These are phyloP conservation scores for Colletotrichum incanum DNA, from an alignment of 2,329 filamentous ascomycete genomes.

Conservation along the genomic window DNA sequence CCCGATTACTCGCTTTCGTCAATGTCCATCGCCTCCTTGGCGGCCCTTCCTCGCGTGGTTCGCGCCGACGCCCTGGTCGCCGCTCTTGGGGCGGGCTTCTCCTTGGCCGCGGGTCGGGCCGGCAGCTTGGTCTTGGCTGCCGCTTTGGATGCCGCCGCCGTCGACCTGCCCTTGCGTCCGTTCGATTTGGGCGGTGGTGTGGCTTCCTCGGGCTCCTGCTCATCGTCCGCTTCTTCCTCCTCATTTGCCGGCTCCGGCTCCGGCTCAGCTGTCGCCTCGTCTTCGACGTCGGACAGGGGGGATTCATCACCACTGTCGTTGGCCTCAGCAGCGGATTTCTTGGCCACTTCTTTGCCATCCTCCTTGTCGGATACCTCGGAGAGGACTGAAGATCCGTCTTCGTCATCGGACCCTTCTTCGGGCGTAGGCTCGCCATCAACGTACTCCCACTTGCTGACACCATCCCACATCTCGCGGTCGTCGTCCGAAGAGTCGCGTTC, in stretches of 20 bases:
- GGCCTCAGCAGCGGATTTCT: conserved; percentile 37
- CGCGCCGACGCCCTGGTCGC: conserved; percentile 33
- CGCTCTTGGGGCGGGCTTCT: conserved; percentile 36
- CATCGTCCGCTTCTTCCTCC: conserved; percentile 44
- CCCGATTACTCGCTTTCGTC: conserved; percentile 48
- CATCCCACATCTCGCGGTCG: conserved; percentile 74
- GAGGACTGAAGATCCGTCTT: conserved; percentile 31
- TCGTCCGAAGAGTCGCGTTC: conserved; percentile 73
- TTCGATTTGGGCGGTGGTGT: conserved; percentile 41
- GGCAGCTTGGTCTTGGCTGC: conserved; percentile 39
- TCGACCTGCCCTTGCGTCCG: conserved; percentile 36
- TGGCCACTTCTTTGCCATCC: conserved; percentile 43
- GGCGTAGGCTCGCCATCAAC: conserved; percentile 51
- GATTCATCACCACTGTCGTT: conserved; percentile 42
- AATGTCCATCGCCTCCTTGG: conserved; percentile 54
- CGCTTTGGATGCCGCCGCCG: conserved; percentile 32
- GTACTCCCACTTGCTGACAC: conserved; percentile 73
- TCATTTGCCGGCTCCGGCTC: conserved; percentile 44
- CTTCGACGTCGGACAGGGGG: conserved; percentile 37
- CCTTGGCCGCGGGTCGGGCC: conserved; percentile 42
- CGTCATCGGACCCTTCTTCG: conserved; percentile 46
- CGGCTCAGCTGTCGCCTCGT: conserved; percentile 40
- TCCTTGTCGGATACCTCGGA: conserved; percentile 30
- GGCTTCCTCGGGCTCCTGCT: conserved; percentile 35
- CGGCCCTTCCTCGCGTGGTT: conserved; percentile 46